Evolutionary conservation across 805 yeast species (phyloP), one percentile per base, ranked within the genome.

Genomic region (Metschnikowia continentalis): DNA sequence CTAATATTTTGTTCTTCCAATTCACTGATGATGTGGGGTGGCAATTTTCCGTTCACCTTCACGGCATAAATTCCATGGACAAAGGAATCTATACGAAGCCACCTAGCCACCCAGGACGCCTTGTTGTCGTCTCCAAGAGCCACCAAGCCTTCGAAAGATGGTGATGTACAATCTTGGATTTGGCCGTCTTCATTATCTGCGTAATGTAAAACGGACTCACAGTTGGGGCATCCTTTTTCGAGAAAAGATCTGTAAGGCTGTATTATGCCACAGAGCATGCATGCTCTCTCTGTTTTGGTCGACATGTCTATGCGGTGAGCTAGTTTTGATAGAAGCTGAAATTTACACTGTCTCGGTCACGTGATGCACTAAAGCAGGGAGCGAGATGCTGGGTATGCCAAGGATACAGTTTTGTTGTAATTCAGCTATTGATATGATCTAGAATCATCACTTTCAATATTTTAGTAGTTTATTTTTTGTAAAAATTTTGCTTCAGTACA

Each of bases 191-290:
- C 97, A 53, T 84, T 84, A 61, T 83, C 86, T 44, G 77, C 79
- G 61, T 79, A 82, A 58, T 87, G 90, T 61, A 92, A 77, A 30
- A 92, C 82, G 48, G 91, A 83, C 62, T 90, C 98, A 72, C 99
- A 92, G 75, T 92, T 92, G 13, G 99, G 98, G 69, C 99, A 92
- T 6, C 98, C 98, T 17, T 82, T 82, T 51, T 83, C 84, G 46
- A 87, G 81, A 66, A 94, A 94, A 61, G 78, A 50, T 39, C 59
- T 79, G 59, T 86, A 80, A 5, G 96, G 82, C 63, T 89, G 96
- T 49, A 92, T 88, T 49, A 92, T 79, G 3, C 97, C 98, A 70
- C 99, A 92, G 52, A 94, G 80, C 97, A 92, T 88, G 64, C 99
- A 92, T 6, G 98, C 98, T 76, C 99, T 82, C 56, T 90, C 96